Conservation (phyloP, 352 stramenopile genomes). For the Pythium diclinum region DNA sequence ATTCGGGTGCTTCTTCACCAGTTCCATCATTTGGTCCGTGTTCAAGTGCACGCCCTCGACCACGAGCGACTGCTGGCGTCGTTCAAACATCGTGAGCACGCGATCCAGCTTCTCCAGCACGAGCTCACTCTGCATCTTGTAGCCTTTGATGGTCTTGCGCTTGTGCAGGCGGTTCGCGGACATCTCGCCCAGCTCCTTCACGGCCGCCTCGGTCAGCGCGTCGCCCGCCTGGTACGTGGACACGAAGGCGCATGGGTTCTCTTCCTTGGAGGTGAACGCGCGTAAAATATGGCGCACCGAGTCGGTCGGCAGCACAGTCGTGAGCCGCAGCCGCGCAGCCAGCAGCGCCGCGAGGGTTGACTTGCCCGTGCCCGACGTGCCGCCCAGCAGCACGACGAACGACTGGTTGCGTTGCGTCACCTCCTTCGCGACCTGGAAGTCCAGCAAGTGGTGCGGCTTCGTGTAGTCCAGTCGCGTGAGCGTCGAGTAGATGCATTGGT, state of each 20-base stretch:
- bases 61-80: slow-evolving; percentile 76
- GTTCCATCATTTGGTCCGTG: slow-evolving; percentile 73
- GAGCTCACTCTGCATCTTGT: slow-evolving; percentile 77
- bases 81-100: slow-evolving; percentile 85
- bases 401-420: slow-evolving; percentile 84
- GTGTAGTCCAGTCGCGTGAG: slow-evolving; percentile 78
- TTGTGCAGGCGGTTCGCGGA: slow-evolving; percentile 76
- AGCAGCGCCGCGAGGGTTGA: slow-evolving; percentile 82
- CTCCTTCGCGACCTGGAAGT: slow-evolving; percentile 83
- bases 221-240: slow-evolving; percentile 88
- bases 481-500: slow-evolving; percentile 81
- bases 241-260: slow-evolving; percentile 80
- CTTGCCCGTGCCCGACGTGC: slow-evolving; percentile 83
- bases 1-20: slow-evolving; percentile 78
- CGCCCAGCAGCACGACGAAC: slow-evolving; percentile 84
- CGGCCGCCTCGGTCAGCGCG: slow-evolving; percentile 45
- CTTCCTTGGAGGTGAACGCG: slow-evolving; percentile 76
- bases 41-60: slow-evolving; percentile 87
- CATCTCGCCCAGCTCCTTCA: slow-evolving; percentile 58
- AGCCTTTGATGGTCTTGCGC: slow-evolving; percentile 75
- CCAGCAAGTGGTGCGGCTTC: slow-evolving; percentile 81
- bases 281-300: slow-evolving; percentile 82
- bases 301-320: slow-evolving; percentile 81
- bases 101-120: slow-evolving; percentile 83
- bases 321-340: slow-evolving; percentile 70